phyloP scores from a whole-genome alignment of 192 early-diverging fungal species.

The Backusella mclennaniae region DNA sequence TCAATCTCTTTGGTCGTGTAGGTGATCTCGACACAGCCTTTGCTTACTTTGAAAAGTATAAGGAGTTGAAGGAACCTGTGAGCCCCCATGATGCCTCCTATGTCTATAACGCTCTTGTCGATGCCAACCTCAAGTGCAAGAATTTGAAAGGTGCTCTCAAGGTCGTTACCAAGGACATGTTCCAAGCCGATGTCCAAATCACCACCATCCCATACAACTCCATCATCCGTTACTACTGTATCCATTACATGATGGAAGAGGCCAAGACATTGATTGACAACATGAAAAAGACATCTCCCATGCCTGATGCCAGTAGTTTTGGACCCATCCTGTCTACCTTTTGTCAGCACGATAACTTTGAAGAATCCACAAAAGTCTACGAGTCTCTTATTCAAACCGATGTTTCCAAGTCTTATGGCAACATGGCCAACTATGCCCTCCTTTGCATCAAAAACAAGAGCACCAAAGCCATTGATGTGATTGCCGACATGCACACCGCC shows the following conservation, averaged over 20 bases:
- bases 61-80: background rate
- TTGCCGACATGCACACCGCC: constrained; percentile 26
- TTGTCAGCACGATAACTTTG: constrained; percentile 12
- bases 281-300: constrained; percentile 18
- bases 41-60: constrained; percentile 30
- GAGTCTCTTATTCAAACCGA: constrained; percentile 22
- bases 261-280: constrained; percentile 21
- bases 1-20: constrained; percentile 43
- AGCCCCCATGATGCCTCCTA: constrained; percentile 26
- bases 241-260: background rate
- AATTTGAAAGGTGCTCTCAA: constrained; percentile 23
- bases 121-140: constrained; percentile 34
- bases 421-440: constrained; percentile 32
- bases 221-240: constrained; percentile 37
- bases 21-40: constrained; percentile 30
- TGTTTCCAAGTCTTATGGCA: constrained; percentile 34
- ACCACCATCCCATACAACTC: constrained; percentile 34
- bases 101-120: constrained; percentile 36
- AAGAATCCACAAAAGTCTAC: constrained; percentile 24
- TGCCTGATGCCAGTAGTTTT: constrained; percentile 36
- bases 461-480: constrained; percentile 10
- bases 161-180: constrained; percentile 31
- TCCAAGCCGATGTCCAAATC: constrained; percentile 23
- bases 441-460: constrained; percentile 18
- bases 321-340: constrained; percentile 32